Evolutionary conservation across 768 basidiomycete genomes (phyloP), one percentile per base, ranked within the genome.

Genomic region (Sporobolomyces phaffii): DNA sequence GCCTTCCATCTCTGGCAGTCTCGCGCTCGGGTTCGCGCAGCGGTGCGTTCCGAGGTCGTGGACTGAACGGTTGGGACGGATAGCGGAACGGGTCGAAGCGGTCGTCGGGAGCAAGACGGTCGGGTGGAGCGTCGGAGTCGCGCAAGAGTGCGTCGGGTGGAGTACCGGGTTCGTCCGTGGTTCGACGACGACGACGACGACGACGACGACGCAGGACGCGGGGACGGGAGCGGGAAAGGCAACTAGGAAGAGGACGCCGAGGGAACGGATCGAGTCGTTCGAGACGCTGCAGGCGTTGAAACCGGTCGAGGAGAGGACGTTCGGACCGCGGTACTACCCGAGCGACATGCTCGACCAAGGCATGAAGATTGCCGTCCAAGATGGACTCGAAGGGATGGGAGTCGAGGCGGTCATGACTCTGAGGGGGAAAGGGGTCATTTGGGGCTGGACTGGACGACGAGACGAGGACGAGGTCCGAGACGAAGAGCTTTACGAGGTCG

Each of bases 371-470:
- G 64, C 49, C 3, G 8, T 47, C 8, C 29, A 28, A 9, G 64
- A 70, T 31, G 60, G 61, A 3, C 5, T 58, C 28, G 54, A 60
- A 15, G 53, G 33, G 45, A 59, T 58, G 60, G 69, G 69, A 2
- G 28, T 31, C 34, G 69, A 70, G 57, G 69, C 64, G n/a, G 15
- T 58, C 24, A 17, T 70, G 15, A 58, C 60, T 15, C 33, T 70
- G 20, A 41, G 64, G 28, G 29, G 62, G 20, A 45, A 20, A 41
- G 38, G 63, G 63, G 54, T 40, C 14, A 24, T 2, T 26, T 51
- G 68, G 68, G 60, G n/a, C 34, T 58, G 60, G 68, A n/a, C n/a
- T 34, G 15, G 48, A 34, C 7, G 60, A 53, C 28, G 5, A 3
- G 59, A 43, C 5, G 20, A 24, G 20, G 69, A 28, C 2, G 52